Base-by-base conservation (phyloP, 805 yeast species). In the Candida fluviatilis region DNA sequence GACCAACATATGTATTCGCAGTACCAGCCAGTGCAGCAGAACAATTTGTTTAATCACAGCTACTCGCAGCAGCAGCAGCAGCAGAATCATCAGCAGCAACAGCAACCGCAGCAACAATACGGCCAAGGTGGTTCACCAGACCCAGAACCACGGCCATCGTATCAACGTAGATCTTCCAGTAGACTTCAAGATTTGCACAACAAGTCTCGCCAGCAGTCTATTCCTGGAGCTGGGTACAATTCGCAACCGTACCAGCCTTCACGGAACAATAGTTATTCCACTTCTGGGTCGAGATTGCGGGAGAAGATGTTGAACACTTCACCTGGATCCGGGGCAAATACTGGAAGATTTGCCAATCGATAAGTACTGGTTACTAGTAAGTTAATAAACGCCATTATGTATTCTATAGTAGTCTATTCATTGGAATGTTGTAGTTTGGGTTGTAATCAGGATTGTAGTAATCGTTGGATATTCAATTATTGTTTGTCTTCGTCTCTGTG, bases 171-270 rank as follows among this genome's bases (percentile, higher is more conserved):
- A 33, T 50, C 64, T 1, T 52, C 62, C 16, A 60, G 68, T 35
- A 45, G 64, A 25, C 53, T 68, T 34, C 66, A 60, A 47, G 71
- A 64, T 35, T 50, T 68, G 62, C 60, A 68, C 48, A 60, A 66
- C 40, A 58, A 57, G 42, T 62, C 72, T 6, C 49, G 69, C 17
- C 71, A 63, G 42, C 66, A 64, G 34, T 48, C 60, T 13, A 48
- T 54, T 2, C 62, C 69, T 2, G 68, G 66, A 5, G 48, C 61
- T 3, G 64, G 64, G 4, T 47, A 50, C 28, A 33, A 29, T 16
- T 23, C 40, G 1, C 54, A 40, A 32, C 51, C 38, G 16, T 40
- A 48, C 5, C 46, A 48, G 1, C 57, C 62, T 0, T 41, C 42
- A 13, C 42, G 65, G 32, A 35, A 51, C 23, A 59, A 59, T 42